These are phyloP conservation scores for Aspergillus sp. DNA, from an alignment of 2,329 filamentous ascomycete species.

Conservation along the genomic window DNA sequence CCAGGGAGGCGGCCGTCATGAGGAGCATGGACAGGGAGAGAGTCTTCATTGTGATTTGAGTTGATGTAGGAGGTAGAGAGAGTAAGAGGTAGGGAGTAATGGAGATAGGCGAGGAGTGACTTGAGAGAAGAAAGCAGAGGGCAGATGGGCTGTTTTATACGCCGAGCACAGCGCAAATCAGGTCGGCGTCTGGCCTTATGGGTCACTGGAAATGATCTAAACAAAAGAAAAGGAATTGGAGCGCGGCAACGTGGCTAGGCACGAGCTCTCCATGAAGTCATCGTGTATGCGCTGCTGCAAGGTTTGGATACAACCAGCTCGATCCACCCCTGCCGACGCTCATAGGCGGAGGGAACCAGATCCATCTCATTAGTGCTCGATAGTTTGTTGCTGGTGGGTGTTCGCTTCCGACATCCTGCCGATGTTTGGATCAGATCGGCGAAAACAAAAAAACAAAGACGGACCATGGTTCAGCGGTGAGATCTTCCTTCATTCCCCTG, in stretches of 20 bases:
- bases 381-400: not conserved
- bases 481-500: too few species aligned
- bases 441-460: not conserved
- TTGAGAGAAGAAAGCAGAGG: not conserved
- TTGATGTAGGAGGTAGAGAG: not conserved
- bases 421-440: not conserved
- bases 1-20: slow-evolving; percentile 26
- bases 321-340: not conserved
- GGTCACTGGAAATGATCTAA: too few species aligned
- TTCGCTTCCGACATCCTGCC: not conserved
- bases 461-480: too few species aligned
- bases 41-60: slow-evolving; percentile 30
- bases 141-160: not conserved
- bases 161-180: not conserved
- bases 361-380: not conserved
- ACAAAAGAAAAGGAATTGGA: too few species aligned
- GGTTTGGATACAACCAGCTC: not conserved
- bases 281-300: not conserved
- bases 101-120: not conserved
- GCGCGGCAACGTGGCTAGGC: not conserved
- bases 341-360: not conserved
- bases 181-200: too few species aligned
- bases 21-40: slow-evolving; percentile 29
- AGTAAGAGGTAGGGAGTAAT: not conserved
- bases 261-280: not conserved